Base-by-base conservation (phyloP, 805 yeast genomes). In the Cyberlindnera sargentensis region DNA sequence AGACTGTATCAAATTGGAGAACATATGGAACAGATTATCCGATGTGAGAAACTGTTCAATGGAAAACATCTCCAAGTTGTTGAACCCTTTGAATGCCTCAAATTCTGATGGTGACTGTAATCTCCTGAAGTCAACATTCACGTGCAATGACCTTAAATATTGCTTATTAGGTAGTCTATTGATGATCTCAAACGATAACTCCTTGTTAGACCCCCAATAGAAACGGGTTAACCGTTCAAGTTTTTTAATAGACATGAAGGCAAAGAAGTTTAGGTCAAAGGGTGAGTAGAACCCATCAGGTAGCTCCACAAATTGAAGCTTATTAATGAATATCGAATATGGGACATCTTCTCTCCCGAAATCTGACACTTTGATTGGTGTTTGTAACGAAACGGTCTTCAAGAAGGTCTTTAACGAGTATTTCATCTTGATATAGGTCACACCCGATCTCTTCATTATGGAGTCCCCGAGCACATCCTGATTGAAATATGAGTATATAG, bases 271-370 rank as follows among this genome's bases (percentile, higher is more conserved):
- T 6, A 53, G 47, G 39, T 70, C 71, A 44, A 61, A 60, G 1
- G 64, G 56, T 35, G 66, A 64, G 31, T 44, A 45, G 27, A 70
- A 60, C 25, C 72, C 67, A 46, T 71, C 73, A 0, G 77, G 78
- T 4, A 73, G 49, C 25, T 57, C 54, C 2, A 65, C 52, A 40
- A 70, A 61, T 37, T 60, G 64, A 24, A 73, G 49, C 11, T 52
- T 48, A 35, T 51, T 50, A 4, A 67, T 55, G 10, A 53, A 44
- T 4, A 29, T 9, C 1, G 58, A 49, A 34, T 53, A 55, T 1
- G 32, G 24, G 11, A 30, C 26, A 2, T 10, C 37, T 6, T n/a
- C 30, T 2, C 27, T 26, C 4, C 42, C 40, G 26, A 20, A 27
- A 2, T 42, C 45, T 4, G 40, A 24, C 3, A 23, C 34, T 2